Base-by-base conservation (phyloP, 108 stramenopile genomes). In the Cyclostephanos invisitatus region DNA sequence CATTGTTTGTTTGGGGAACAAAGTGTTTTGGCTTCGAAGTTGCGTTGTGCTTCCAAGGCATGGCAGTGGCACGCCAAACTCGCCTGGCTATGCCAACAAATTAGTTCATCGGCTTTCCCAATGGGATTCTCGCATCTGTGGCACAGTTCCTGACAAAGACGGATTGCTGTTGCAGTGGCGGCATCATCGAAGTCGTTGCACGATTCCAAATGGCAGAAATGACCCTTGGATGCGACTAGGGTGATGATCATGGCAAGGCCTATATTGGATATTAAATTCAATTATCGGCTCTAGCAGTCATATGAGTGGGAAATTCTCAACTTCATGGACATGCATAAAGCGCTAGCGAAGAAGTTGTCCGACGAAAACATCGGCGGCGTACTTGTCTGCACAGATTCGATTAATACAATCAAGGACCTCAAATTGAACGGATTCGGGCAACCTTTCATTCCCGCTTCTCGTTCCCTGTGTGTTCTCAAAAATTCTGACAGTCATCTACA, bases 391-490 rank as follows among this genome's bases (percentile, higher is more conserved):
- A 2, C 24, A n/a, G 25, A 27, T 27, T 28, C 59, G 8, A 36
- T 25, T 5, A 60, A 60, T 21, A 60, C 28, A 35, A 11, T 64
- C 2, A 64, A 64, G 22, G 24, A 14, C n/a, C 48, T 64, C 6
- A 64, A 27, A 5, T 46, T 64, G n/a, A n/a, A n/a, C n/a, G n/a
- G n/a, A n/a, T 32, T 32, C 4, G 32, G 4, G 32, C 32, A 32
- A 32, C 2, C 4, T 32, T 2, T 32, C 4, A 2, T 3, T 3
- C 4, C 32, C 32, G 4, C 32, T 32, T 32, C 32, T 32, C 4
- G 32, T 32, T 32, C 32, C 32, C 32, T 3, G 32, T 32, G 32
- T 32, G 4, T 32, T 32, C 4, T 32, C 32, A 32, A 32, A n/a
- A 32, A 32, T 4, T 32, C 32, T 3, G 32, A 32, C 32, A 32